Conservation (phyloP, 371 early-diverging fungal species). For the Mortierella sp. region DNA sequence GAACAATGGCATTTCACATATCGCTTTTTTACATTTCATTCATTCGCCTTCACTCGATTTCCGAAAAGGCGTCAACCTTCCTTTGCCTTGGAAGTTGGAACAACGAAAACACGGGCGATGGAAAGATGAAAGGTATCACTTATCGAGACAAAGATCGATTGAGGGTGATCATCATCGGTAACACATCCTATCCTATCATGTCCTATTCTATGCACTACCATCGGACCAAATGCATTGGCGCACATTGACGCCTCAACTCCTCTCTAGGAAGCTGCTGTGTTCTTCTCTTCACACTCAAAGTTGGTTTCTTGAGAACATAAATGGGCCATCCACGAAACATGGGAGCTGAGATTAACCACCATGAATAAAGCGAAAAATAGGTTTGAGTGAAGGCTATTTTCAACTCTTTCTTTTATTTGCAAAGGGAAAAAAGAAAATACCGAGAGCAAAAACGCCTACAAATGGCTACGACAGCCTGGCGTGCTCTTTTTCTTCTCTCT, state of each 20-base stretch:
- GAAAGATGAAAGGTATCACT: background rate
- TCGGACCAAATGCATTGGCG: background rate
- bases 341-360: background rate
- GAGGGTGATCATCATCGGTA: background rate
- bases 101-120: background rate
- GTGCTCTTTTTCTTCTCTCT: background rate
- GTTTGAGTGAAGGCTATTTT: conserved; percentile 4
- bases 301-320: background rate
- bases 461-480: conserved; percentile 1
- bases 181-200: background rate
- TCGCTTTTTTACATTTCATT: background rate
- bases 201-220: background rate
- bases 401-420: background rate
- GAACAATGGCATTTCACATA: background rate
- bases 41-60: background rate
- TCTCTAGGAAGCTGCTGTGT: background rate
- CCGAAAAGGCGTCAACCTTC: background rate
- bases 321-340: conserved; percentile 1
- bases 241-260: background rate
- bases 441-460: conserved; percentile 3
- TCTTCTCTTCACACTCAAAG: background rate
- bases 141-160: background rate
- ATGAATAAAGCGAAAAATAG: background rate
- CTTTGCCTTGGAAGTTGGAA: background rate
- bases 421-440: background rate